Evolutionary conservation across 768 basidiomycete species (phyloP), one percentile per base, ranked within the genome.

Genomic region (Lactifluus piperatus): DNA sequence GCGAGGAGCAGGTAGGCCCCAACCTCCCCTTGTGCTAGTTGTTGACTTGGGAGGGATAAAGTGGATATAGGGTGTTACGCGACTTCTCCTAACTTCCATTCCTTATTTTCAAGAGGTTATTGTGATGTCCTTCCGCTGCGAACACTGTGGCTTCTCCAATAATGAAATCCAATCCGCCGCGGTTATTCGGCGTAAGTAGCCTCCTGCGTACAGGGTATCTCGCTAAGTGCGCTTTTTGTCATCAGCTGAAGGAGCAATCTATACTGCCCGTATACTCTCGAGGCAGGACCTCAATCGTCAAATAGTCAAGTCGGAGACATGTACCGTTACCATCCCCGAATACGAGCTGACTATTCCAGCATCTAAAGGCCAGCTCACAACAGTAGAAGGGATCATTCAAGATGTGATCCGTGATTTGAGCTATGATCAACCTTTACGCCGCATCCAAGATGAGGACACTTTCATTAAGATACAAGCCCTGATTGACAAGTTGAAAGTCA

Each of bases 161-260:
- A 99, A 95, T 70, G 95, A 98, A 73, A 86, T 95, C 46, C 93
- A 97, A 67, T 83, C 90, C 8, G 97, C 97, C 0, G 89, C 90
- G 6, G 70, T 78, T 51, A 94, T 95, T 56, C 80, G 88, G 78
- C 83, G 94, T 91, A 66, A 65, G 86, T 75, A 41, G 22, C 9
- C 30, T n/a, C n/a, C 24, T 34, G 14, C 32, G 32, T 18, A 20
- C 4, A 29, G 27, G 51, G 41, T n/a, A 41, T 54, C 51, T 16
- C 29, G 24, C 52, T 47, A 11, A 48, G 11, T 24, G 44, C 27
- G 18, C 18, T 46, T 30, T 18, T 16, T 43, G 26, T 13, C 16
- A 24, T 39, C 57, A 97, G 94, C 85, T n/a, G 84, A 88, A 67
- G 97, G 95, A 7, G 77, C 81, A 4, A 66, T 82, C 2, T 95